phyloP scores from a whole-genome alignment of 306 rosid species.

The Gleditsia sinensis region DNA sequence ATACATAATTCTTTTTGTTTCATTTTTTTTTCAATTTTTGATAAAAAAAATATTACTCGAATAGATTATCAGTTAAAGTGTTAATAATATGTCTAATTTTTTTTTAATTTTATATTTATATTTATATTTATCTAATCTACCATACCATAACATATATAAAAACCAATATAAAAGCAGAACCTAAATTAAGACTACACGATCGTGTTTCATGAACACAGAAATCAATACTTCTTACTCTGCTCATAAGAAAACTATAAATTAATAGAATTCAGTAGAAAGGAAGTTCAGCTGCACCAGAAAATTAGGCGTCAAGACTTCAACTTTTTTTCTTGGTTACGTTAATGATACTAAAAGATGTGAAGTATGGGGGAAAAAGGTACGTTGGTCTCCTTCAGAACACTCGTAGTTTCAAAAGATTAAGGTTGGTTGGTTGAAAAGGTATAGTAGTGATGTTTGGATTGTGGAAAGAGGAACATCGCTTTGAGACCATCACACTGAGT shows the following conservation, averaged over 20 bases:
- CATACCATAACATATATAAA: too few relatives aligned
- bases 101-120: too few relatives aligned
- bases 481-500: not conserved
- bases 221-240: too few relatives aligned
- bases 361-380: not conserved
- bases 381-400: not conserved
- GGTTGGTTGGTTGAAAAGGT: slow-evolving; percentile 21
- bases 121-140: too few relatives aligned
- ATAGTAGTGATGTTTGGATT: not conserved
- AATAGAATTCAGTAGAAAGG: not conserved
- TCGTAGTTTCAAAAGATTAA: not conserved
- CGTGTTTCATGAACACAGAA: too few relatives aligned
- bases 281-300: not conserved
- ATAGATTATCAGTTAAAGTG: too few relatives aligned
- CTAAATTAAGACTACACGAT: too few relatives aligned
- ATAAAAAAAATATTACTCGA: too few relatives aligned
- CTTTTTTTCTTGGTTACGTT: not conserved
- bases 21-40: too few relatives aligned
- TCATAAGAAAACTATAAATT: not conserved
- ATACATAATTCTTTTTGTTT: too few relatives aligned
- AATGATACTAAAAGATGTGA: not conserved
- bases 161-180: too few relatives aligned
- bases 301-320: not conserved
- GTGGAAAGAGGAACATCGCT: not conserved
- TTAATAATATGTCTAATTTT: too few relatives aligned